Conservation (phyloP, 352 stramenopile genomes). For the Pythium aphanidermatum region DNA sequence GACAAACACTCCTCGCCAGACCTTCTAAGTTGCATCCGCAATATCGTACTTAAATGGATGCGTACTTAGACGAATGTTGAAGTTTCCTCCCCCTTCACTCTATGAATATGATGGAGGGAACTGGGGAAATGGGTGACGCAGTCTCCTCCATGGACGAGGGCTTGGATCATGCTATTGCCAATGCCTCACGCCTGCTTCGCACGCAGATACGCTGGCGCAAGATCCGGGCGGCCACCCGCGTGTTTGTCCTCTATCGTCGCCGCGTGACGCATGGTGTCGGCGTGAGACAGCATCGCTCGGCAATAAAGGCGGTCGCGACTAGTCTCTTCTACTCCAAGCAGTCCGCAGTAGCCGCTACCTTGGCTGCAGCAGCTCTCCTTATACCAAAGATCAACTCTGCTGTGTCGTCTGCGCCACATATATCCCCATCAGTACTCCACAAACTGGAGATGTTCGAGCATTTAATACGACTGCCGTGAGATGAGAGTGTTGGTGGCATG, state of each 20-base stretch:
- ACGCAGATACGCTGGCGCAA: slow-evolving; percentile 22
- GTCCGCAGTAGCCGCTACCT: not conserved
- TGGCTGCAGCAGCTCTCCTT: slow-evolving; percentile 5
- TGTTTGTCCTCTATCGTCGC: slow-evolving; percentile 22
- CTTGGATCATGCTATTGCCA: not conserved
- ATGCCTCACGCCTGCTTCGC: not conserved
- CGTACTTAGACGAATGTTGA: no score
- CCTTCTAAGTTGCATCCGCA: no score
- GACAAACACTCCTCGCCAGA: no score
- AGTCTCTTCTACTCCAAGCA: slow-evolving; percentile 10
- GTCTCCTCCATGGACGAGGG: no score
- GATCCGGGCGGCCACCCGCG: slow-evolving; percentile 26
- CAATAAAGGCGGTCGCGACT: slow-evolving; percentile 7
- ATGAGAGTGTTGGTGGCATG: no score
- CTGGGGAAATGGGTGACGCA: no score
- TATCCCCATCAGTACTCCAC: slow-evolving; percentile 12
- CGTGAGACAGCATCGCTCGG: slow-evolving; percentile 1
- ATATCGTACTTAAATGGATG: no score
- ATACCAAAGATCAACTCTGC: not conserved
- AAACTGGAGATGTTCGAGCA: slow-evolving; percentile 26
- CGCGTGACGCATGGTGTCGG: slow-evolving; percentile 6
- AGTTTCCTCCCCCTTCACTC: no score
- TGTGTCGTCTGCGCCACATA: slow-evolving; percentile 1
- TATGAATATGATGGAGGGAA: no score
- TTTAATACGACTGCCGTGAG: slow-evolving; percentile 27